Evolutionary conservation across 83 land plant genomes (phyloP).

Genomic region (Picea engelmannii): DNA sequence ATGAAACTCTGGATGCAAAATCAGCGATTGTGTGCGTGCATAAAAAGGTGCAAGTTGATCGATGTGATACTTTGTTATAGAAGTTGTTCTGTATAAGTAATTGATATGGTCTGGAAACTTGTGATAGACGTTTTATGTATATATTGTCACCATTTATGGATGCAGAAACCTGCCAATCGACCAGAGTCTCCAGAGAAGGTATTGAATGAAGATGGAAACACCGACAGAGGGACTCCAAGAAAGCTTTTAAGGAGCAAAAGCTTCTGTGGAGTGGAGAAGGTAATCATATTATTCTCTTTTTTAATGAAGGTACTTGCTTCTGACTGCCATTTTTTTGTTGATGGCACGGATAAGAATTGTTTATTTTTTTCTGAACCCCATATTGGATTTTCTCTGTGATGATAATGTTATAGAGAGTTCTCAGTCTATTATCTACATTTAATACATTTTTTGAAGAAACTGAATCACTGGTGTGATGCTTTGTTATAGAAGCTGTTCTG

Average conservation of each 20-base stretch:
- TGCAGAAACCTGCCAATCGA: neutral
- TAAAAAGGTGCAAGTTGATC: neutral
- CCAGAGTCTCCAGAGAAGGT: constrained; percentile 5
- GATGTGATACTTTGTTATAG: neutral
- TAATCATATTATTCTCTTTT: neutral
- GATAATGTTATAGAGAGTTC: neutral
- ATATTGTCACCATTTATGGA: neutral
- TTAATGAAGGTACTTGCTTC: neutral
- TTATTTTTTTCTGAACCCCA: neutral
- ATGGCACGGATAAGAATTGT: neutral
- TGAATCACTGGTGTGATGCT: too few relatives aligned
- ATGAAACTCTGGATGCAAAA: neutral
- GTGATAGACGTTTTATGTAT: neutral
- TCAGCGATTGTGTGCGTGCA: neutral
- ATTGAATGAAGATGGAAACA: constrained; percentile 9
- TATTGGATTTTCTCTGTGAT: neutral
- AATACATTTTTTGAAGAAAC: neutral
- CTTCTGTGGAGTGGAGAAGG: constrained; percentile 45
- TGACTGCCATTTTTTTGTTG: neutral
- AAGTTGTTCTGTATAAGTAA: neutral
- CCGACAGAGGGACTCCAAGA: constrained; percentile 13
- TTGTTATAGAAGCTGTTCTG: neutral
- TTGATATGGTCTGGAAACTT: neutral
- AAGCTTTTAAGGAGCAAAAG: constrained; percentile 42
- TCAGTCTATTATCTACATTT: neutral